These are phyloP conservation scores for Baeospora myosura DNA, from an alignment of 1,284 basidiomycete genomes.

Conservation along the genomic window DNA sequence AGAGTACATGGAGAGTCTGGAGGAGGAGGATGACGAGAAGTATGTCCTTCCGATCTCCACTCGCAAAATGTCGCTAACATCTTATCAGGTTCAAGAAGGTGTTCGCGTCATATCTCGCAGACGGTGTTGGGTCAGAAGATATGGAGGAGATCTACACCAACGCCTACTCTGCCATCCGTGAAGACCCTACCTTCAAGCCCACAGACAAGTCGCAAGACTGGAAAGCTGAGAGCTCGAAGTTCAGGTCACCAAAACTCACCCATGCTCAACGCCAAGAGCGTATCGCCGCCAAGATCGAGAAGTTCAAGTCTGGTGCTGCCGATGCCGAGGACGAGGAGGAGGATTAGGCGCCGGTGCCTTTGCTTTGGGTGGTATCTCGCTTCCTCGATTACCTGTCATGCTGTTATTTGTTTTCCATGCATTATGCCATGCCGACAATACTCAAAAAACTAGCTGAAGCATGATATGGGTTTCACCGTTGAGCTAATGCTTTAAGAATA, in stretches of 20 bases:
- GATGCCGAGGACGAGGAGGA: conserved; percentile 48
- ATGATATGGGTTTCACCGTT: conserved; percentile 8
- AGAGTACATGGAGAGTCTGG: conserved; percentile 99
- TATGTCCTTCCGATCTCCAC: conserved; percentile 23
- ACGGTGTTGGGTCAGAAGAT: conserved; percentile 93
- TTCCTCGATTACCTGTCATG: conserved; percentile 4
- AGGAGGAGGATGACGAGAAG: conserved; percentile 99
- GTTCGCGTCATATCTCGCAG: conserved; percentile 91
- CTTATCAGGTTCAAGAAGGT: conserved; percentile 91
- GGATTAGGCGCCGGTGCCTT: conserved; percentile 38
- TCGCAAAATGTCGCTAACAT: not conserved
- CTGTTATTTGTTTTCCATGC: conserved; percentile 11
- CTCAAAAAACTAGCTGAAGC: not conserved
- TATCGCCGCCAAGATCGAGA: conserved; percentile 80
- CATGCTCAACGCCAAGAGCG: conserved; percentile 70
- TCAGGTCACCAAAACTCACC: conserved; percentile 68
- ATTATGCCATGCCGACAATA: not conserved
- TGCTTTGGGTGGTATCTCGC: conserved; percentile 8
- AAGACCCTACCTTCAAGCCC: conserved; percentile 87
- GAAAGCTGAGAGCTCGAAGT: conserved; percentile 81
- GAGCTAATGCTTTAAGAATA: conserved; percentile 31
- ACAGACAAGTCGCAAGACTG: conserved; percentile 92
- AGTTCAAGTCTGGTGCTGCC: conserved; percentile 65
- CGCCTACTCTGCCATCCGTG: conserved; percentile 91
- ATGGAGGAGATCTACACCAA: conserved; percentile 94